Evolutionary conservation across 2,329 filamentous ascomycete species (phyloP), one percentile per base, ranked within the genome.

Genomic region (Sporothrix mexicana): DNA sequence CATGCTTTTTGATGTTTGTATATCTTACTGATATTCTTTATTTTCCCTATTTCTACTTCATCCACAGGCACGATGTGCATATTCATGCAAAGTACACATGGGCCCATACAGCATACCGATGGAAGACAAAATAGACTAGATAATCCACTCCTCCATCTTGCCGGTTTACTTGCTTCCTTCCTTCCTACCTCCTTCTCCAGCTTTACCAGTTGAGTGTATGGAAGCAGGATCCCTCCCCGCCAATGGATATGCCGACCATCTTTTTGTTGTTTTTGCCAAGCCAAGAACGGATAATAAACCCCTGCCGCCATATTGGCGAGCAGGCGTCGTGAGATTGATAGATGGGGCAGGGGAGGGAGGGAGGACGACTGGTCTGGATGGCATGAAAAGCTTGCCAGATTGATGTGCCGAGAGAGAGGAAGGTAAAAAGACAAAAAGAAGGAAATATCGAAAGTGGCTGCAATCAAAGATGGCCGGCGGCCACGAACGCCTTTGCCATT

Each of bases 231-330:
- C 61, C 15, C 61, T 25, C 69, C 23, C 57, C 30, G 25, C 55
- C 23, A 53, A 9, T 41, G 23, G 57, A 71, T 64, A 71, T 71
- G 69, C 69, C 69, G 69, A 61, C 59, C 43, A 4, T 51, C 23
- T 13, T 20, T n/a, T 23, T 59, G 43, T 53, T 36, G 30, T 36
- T 36, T 36, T 36, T 36, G 69, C 69, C 69, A 64, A 64, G 69
- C 45, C 45, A 61, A 25, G 41, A 23, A 64, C 59, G 36, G 59
- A 43, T 62, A 71, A 69, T 59, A 43, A 57, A 41, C 69, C 25
- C 55, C 45, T 61, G 69, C 59, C 23, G 69, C 45, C 57, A 64
- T 53, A 53, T 53, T 71, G 25, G 59, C 43, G 47, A 49, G 17
- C 23, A 13, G 12, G 6, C n/a, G 47, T 41, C 4, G 51, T 55